Percentiles rank a stretch among this genome's conserved stretches.
Evolutionary conservation across 169 alveolate genomes (phyloP).

Genomic region (Eimeria acervulina): DNA sequence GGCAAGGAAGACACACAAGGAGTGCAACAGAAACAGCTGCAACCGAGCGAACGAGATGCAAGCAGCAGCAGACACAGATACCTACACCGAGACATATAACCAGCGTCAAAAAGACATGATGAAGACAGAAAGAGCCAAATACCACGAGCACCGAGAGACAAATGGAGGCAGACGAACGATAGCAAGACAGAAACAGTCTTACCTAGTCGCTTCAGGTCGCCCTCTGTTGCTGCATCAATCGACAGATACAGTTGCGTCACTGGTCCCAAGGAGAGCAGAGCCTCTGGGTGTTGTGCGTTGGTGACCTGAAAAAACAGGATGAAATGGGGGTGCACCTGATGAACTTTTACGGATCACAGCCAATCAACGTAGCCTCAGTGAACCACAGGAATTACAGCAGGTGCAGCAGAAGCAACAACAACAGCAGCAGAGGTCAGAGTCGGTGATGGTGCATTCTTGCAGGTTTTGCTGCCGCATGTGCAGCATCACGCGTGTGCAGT

Average conservation of each 20-base stretch:
- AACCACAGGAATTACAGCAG: not conserved
- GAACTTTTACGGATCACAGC: not conserved
- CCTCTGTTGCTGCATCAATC: slow-evolving; percentile 82
- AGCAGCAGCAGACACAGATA: too few species aligned
- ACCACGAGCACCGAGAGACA: not conserved
- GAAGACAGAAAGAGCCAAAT: not conserved
- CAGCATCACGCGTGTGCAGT: not conserved
- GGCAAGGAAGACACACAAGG: not conserved
- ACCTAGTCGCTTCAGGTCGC: slow-evolving; percentile 82
- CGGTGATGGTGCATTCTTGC: not conserved
- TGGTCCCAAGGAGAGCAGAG: slow-evolving; percentile 88
- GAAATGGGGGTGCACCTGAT: not conserved
- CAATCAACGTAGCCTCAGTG: not conserved
- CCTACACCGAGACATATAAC: too few species aligned
- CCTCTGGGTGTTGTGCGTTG: slow-evolving; percentile 95
- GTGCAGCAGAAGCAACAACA: not conserved
- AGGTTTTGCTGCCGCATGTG: not conserved
- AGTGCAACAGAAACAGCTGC: too few species aligned
- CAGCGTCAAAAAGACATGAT: too few species aligned
- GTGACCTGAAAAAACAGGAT: slow-evolving; percentile 85
- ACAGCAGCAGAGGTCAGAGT: not conserved
- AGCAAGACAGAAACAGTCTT: not conserved
- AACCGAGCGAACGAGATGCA: too few species aligned
- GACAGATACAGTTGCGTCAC: slow-evolving; percentile 90
- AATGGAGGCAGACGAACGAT: not conserved